phyloP scores from a whole-genome alignment of 2,329 filamentous ascomycete genomes.

The Fusarium sp. region DNA sequence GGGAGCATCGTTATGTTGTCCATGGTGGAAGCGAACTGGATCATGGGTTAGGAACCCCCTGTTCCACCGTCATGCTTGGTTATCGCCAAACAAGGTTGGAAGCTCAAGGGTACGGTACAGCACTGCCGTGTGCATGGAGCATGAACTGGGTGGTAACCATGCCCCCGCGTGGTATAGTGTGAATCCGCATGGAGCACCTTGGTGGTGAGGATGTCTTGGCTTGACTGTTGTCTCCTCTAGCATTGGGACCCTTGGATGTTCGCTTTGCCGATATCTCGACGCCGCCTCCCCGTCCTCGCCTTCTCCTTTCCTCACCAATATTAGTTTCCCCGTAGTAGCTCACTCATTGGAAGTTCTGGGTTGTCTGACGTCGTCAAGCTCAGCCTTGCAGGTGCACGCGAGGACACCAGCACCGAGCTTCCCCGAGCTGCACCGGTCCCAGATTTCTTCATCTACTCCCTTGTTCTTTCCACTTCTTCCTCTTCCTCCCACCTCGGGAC shows the following conservation, averaged over 20 bases:
- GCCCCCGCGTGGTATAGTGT: background rate
- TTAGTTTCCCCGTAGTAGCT: background rate
- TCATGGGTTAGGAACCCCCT: background rate
- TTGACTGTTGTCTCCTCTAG: background rate
- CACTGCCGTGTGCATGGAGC: background rate
- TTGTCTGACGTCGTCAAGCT: background rate
- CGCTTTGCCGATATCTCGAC: background rate
- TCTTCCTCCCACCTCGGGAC: background rate
- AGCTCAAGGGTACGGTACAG: background rate
- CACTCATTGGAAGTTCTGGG: background rate
- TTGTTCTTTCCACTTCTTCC: background rate
- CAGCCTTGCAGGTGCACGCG: conserved; percentile 9
- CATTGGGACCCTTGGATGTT: background rate
- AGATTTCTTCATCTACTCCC: conserved; percentile 8
- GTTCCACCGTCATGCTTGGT: background rate
- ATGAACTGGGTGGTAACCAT: conserved; percentile 18
- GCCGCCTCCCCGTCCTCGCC: background rate
- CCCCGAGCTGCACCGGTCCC: background rate
- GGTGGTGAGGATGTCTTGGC: conserved; percentile 8
- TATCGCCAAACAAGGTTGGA: background rate
- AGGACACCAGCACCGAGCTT: background rate
- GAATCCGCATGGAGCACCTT: background rate
- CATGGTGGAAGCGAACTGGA: background rate
- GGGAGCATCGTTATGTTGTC: background rate
- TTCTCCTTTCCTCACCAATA: background rate